Evolutionary conservation across 441 rosid species (phyloP).

Genomic region (Populus hybrid): DNA sequence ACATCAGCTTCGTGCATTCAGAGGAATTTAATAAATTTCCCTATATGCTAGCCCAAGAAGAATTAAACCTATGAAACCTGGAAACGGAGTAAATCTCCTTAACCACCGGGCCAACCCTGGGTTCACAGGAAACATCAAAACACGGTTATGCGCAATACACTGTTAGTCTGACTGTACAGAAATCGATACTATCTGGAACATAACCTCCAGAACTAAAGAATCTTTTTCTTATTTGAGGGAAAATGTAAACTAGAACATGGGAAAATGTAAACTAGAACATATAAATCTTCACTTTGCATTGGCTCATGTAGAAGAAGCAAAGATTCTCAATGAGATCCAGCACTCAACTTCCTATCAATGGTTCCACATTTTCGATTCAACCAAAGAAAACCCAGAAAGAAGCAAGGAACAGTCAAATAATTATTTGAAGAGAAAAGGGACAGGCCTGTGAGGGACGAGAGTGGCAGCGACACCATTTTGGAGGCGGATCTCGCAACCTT

Average conservation of each 20-base stretch:
- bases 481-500: constrained; percentile 73
- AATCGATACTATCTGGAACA: neutral
- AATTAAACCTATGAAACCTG: neutral
- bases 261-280: neutral
- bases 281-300: neutral
- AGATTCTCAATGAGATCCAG: neutral
- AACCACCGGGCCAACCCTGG: neutral
- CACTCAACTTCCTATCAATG: neutral
- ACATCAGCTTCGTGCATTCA: neutral
- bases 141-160: neutral
- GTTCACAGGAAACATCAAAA: neutral
- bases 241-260: neutral
- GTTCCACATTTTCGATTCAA: neutral
- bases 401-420: neutral
- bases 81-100: neutral
- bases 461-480: constrained; percentile 69
- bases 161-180: neutral
- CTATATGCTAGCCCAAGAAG: neutral
- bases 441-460: constrained; percentile 82
- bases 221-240: neutral
- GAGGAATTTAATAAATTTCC: neutral
- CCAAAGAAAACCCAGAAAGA: neutral
- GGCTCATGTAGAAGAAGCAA: neutral
- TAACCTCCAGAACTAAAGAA: too few relatives aligned
- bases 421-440: neutral